Percentiles rank a stretch among this genome's conserved stretches.
phyloP scores from a whole-genome alignment of 2,329 filamentous ascomycete species.

The Escovopsis sp. region DNA sequence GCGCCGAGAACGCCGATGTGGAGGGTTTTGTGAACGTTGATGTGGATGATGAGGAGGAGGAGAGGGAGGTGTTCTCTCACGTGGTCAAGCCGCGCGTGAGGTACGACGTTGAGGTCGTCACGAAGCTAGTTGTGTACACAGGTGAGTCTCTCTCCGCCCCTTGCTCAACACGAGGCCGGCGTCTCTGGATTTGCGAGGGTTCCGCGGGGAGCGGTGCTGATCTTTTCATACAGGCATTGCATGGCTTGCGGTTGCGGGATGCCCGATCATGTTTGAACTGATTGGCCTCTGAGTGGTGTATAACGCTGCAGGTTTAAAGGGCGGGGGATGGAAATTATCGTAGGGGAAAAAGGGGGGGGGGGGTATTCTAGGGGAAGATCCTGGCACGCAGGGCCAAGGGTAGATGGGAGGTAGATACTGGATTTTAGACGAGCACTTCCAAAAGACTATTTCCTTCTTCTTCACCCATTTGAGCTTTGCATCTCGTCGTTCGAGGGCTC shows the following conservation, averaged over 20 bases:
- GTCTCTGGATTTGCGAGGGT: too few species aligned
- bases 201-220: conserved; percentile 1
- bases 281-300: conserved; percentile 29
- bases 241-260: conserved; percentile 64
- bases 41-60: conserved; percentile 36
- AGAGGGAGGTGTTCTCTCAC: conserved; percentile 69
- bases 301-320: too few species aligned
- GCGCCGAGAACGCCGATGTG: conserved; percentile 14
- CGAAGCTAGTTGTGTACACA: conserved; percentile 86
- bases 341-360: background rate
- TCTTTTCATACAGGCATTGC: conserved; percentile 49
- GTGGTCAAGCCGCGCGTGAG: conserved; percentile 77
- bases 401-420: background rate
- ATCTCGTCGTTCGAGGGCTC: too few species aligned
- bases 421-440: too few species aligned
- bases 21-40: conserved; percentile 20
- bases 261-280: conserved; percentile 57
- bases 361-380: background rate
- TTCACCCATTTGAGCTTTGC: too few species aligned
- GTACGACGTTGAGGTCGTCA: conserved; percentile 98
- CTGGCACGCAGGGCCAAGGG: too few species aligned
- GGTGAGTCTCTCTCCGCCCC: conserved; percentile 47
- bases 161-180: background rate
- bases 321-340: too few species aligned
- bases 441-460: too few species aligned